These are phyloP conservation scores for Rhizopogon vesiculosus DNA, from an alignment of 768 basidiomycete genomes.

Conservation along the genomic window DNA sequence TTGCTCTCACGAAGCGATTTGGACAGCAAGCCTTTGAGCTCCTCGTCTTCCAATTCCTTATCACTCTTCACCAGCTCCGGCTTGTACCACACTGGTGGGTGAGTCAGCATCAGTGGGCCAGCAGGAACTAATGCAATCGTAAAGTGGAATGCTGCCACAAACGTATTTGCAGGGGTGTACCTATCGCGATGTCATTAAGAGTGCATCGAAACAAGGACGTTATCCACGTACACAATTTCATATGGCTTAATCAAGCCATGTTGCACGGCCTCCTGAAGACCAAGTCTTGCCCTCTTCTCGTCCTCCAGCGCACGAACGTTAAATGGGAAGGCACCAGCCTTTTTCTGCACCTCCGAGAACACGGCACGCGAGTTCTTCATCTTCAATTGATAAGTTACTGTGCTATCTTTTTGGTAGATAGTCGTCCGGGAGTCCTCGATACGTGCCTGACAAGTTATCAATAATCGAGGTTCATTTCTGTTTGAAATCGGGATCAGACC, in stretches of 20 bases:
- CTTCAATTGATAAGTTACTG: conserved; percentile 92
- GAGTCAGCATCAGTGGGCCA: conserved; percentile 84
- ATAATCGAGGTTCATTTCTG: neutral
- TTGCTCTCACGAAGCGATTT: conserved; percentile 83
- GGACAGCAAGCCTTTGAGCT: conserved; percentile 72
- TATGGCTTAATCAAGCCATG: conserved; percentile 93
- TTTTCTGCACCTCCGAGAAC: conserved; percentile 97
- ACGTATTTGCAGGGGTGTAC: conserved; percentile 76
- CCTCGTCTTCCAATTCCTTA: conserved; percentile 86
- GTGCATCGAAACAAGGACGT: neutral
- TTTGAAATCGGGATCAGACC: conserved; percentile 34
- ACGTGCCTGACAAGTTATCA: conserved; percentile 61
- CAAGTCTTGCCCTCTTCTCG: conserved; percentile 93
- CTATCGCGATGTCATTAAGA: conserved; percentile 29
- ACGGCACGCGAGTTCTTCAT: conserved; percentile 97
- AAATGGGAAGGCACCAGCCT: conserved; percentile 97
- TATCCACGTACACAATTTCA: conserved; percentile 75
- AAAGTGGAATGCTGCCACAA: conserved; percentile 95
- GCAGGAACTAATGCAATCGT: conserved; percentile 90
- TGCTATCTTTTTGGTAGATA: conserved; percentile 85
- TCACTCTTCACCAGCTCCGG: conserved; percentile 86
- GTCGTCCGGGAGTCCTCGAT: conserved; percentile 86
- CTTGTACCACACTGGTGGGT: conserved; percentile 90
- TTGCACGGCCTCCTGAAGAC: conserved; percentile 92
- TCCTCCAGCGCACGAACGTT: conserved; percentile 92